Percentiles rank a stretch among this genome's conserved stretches.
Evolutionary conservation across 2,329 filamentous ascomycete genomes (phyloP).

Genomic region (Pseudogymnoascus sp.): DNA sequence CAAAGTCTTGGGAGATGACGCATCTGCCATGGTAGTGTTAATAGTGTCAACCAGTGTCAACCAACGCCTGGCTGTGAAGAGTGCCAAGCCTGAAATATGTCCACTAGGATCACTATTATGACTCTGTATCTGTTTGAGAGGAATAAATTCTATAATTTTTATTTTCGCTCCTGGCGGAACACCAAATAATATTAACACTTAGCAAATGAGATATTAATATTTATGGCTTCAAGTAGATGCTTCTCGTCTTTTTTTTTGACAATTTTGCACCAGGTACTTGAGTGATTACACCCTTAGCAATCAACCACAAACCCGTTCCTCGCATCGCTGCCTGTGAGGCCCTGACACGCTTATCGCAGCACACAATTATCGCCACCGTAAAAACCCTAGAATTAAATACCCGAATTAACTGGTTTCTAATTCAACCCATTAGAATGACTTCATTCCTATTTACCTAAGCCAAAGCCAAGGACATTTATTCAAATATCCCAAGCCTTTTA

Average conservation of each 20-base stretch:
- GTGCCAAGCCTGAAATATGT: background rate
- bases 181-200: background rate
- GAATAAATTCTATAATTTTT: background rate
- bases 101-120: background rate
- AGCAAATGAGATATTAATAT: background rate
- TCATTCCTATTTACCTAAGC: background rate
- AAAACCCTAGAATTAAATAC: conserved; percentile 5
- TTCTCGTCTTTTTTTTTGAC: background rate
- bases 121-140: background rate
- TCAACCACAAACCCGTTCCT: background rate
- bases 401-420: background rate
- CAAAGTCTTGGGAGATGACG: background rate
- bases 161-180: background rate
- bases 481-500: background rate
- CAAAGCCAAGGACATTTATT: background rate
- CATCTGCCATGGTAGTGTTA: background rate
- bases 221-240: background rate
- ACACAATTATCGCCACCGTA: conserved; percentile 4
- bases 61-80: background rate
- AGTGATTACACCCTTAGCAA: background rate
- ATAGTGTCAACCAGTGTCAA: background rate
- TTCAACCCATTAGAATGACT: background rate
- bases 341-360: background rate
- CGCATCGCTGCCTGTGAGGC: background rate
- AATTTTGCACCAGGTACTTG: background rate